Percentiles rank a stretch among this genome's conserved stretches.
These are phyloP conservation scores for Arxiozyma telluris DNA, from an alignment of 1,139 yeast species.

Conservation along the genomic window DNA sequence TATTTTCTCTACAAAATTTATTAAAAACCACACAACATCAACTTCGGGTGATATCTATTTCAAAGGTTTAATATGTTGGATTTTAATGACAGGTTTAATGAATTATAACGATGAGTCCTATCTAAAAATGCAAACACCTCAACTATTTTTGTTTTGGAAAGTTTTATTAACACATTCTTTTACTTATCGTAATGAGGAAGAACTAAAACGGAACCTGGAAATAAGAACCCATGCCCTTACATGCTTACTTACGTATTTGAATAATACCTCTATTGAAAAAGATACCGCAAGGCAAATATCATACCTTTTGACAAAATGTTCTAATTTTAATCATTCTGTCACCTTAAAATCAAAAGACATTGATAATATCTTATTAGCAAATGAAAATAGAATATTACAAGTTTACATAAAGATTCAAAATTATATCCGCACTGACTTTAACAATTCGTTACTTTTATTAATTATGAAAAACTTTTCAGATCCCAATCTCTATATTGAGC, in stretches of 20 bases:
- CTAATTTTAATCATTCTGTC: conserved; percentile 28
- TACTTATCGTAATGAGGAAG: conserved; percentile 31
- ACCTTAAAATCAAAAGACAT: conserved; percentile 16
- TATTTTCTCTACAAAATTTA: conserved; percentile 29
- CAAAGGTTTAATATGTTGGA: conserved; percentile 54
- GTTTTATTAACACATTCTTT: conserved; percentile 50
- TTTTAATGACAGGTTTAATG: conserved; percentile 65
- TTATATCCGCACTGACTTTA: conserved; percentile 36
- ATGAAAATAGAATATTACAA: conserved; percentile 39
- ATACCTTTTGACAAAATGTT: conserved; percentile 36
- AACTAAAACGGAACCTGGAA: conserved; percentile 37
- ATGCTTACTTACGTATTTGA: conserved; percentile 39
- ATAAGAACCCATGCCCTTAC: conserved; percentile 41
- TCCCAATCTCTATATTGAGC: conserved; percentile 29
- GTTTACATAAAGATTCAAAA: conserved; percentile 37
- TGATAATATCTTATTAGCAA: conserved; percentile 29
- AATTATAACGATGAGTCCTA: conserved; percentile 53
- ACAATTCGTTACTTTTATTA: conserved; percentile 39
- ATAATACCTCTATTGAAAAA: conserved; percentile 30
- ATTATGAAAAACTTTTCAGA: conserved; percentile 39
- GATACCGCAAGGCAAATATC: conserved; percentile 38
- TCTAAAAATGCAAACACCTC: conserved; percentile 64
- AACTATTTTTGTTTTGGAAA: conserved; percentile 73
- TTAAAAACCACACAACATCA: conserved; percentile 30
- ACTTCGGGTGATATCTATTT: conserved; percentile 32